Evolutionary conservation across 1,284 basidiomycete genomes (phyloP), one percentile per base, ranked within the genome.

Genomic region (Ceratobasidium sp.): DNA sequence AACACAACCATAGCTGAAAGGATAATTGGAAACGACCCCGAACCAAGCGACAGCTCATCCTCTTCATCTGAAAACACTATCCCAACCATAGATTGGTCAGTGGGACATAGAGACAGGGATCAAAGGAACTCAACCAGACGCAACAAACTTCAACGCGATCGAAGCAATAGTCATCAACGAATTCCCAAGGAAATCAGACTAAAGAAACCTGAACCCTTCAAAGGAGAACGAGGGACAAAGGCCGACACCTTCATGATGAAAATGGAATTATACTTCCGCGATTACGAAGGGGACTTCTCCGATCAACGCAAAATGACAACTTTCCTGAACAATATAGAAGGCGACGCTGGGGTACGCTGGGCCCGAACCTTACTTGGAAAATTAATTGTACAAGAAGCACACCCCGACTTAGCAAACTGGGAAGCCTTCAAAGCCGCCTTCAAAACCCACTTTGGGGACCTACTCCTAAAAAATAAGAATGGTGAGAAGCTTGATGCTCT

Each of bases 151-250:
- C n/a, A n/a, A n/a, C n/a, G n/a, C n/a, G n/a, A n/a, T n/a, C n/a
- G n/a, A n/a, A n/a, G n/a, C n/a, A n/a, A n/a, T n/a, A n/a, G n/a
- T n/a, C n/a, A n/a, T n/a, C n/a, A n/a, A n/a, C n/a, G n/a, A n/a
- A 62, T 62, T 11, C 59, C 59, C 5, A 62, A 62, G 26, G 59
- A 62, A n/a, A 46, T 18, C 14, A 4, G 44, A n/a, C 30, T 46
- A 2, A 62, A 62, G 44, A 47, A 47, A 32, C 59, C 59, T 1
- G 43, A 46, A 16, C 44, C 44, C 8, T 62, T 62, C 28, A 32
- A 32, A 32, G 59, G 59, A 1, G 35, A 62, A 26, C 46, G 21
- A n/a, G 59, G 59, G 9, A 62, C 30, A 14, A 46, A 47, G 18
- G 59, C 59, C 16, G 28, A 62, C 18, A 32, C 2, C 26, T 62